Evolutionary conservation across 306 rosid genomes (phyloP).

Genomic region (Prunus mira): DNA sequence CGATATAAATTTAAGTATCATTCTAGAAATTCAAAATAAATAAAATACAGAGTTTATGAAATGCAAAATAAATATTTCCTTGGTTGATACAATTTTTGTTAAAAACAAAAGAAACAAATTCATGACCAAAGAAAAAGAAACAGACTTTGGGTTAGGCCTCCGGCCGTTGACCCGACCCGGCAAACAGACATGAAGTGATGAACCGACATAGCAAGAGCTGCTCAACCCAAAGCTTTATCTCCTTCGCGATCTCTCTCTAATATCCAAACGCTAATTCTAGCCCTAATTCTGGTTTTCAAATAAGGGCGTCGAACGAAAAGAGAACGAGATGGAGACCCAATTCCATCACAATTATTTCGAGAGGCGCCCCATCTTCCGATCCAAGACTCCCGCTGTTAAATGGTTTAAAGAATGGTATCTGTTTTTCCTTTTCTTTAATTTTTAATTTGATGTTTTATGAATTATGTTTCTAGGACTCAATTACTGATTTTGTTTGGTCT

Average conservation of each 20-base stretch:
- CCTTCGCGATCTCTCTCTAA: not conserved
- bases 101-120: no score
- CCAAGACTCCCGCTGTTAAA: conserved; percentile 73
- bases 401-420: conserved; percentile 79
- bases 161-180: not conserved
- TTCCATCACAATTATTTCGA: conserved; percentile 58
- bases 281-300: not conserved
- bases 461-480: conserved; percentile 1
- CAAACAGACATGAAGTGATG: not conserved
- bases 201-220: not conserved
- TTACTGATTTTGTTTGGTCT: conserved; percentile 2
- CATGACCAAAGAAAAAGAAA: no score
- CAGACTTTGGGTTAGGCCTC: not conserved
- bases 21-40: no score
- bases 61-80: no score
- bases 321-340: conserved; percentile 65
- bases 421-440: not conserved
- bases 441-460: not conserved
- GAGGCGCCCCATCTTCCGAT: conserved; percentile 60
- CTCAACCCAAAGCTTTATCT: not conserved
- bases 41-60: no score
- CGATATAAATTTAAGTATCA: no score
- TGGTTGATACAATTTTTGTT: no score
- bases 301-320: not conserved
- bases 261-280: not conserved